Percentiles rank a stretch among this genome's conserved stretches.
phyloP scores from a whole-genome alignment of 139 green algal genomes.

The Auxenochlorella protothecoides region DNA sequence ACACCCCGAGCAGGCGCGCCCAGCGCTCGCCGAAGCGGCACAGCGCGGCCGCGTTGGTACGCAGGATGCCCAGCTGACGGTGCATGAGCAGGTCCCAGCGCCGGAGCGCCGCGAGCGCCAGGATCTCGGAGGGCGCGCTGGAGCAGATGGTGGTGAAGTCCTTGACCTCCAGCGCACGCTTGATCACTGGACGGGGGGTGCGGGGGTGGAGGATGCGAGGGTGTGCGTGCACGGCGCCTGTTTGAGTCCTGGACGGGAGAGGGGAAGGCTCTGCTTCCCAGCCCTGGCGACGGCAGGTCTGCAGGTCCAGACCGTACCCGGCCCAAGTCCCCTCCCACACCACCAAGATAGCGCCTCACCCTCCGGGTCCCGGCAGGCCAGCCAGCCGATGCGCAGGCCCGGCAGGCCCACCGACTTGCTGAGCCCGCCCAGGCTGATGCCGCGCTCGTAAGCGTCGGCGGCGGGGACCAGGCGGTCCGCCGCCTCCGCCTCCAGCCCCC shows the following conservation, averaged over 20 bases:
- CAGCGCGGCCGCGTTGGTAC: conserved; percentile 29
- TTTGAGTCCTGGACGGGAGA: too few species aligned
- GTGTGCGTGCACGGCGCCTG: too few species aligned
- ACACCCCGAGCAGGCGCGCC: conserved; percentile 35
- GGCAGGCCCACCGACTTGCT: conserved; percentile 57
- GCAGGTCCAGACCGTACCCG: too few species aligned
- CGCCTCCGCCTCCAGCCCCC: conserved; percentile 37
- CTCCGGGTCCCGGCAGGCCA: conserved; percentile 17
- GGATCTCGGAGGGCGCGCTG: conserved; percentile 38
- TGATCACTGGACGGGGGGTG: conserved; percentile 13
- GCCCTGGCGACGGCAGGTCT: too few species aligned
- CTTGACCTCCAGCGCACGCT: conserved; percentile 42
- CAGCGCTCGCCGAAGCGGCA: conserved; percentile 27
- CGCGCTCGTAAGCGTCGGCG: conserved; percentile 38
- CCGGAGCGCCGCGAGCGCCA: conserved; percentile 52
- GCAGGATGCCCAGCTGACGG: conserved; percentile 32
- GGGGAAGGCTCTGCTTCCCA: too few species aligned
- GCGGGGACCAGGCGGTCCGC: conserved; percentile 30
- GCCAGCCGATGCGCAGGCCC: conserved; percentile 50
- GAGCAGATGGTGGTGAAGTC: conserved; percentile 80
- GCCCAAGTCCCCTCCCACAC: conserved; percentile 4
- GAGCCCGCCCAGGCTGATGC: conserved; percentile 52
- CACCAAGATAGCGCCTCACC: conserved; percentile 2
- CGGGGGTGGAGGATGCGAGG: not conserved
- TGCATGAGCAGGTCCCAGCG: conserved; percentile 22